Evolutionary conservation across 2,329 filamentous ascomycete genomes (phyloP), one percentile per base, ranked within the genome.

Genomic region (Beauveria rudraprayagi): DNA sequence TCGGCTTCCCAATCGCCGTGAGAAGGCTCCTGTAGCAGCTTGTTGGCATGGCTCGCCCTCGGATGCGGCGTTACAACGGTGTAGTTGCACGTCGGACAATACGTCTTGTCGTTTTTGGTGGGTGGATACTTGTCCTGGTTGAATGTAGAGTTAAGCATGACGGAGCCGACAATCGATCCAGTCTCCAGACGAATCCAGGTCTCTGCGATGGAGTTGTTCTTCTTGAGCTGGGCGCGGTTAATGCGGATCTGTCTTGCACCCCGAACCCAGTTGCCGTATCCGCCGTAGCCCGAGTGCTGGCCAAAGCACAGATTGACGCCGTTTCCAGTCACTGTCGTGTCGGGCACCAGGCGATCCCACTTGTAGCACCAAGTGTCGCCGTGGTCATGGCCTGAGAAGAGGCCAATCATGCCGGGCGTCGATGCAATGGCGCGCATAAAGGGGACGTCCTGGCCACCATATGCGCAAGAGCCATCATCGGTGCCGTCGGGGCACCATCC

Each of bases 311-410:
- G 65, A 51, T 78, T 74, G n/a, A 77, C 66, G 1, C 78, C 78
- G 61, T 76, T 78, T 0, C 78, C 80, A 0, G 66, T 60, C 6
- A 76, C 66, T 0, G 66, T 65, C 68, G 75, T 71, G 2, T 69
- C 72, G 8, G 68, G 66, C 0, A 75, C 71, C 1, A 70, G 65
- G 2, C 73, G 69, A 16, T 79, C 70, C 79, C 78, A 82, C 62
- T 74, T 77, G 60, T 75, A 78, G 65, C 82, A 86, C 83, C 83
- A 86, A 2, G 80, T 79, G 63, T 83, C 76, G 0, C 82, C 82
- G 62, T 90, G 88, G 65, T 89, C 85, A 64, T 91, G 87, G 0
- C 86, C 88, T 5, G 78, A 80, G 70, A 89, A 87, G 5, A 87
- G 66, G 0, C 75, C 83, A 50, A 84, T 78, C 16, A 89, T 65